Evolutionary conservation across 495 filamentous ascomycete species (phyloP).

Genomic region (Stereocaulon alpinum): DNA sequence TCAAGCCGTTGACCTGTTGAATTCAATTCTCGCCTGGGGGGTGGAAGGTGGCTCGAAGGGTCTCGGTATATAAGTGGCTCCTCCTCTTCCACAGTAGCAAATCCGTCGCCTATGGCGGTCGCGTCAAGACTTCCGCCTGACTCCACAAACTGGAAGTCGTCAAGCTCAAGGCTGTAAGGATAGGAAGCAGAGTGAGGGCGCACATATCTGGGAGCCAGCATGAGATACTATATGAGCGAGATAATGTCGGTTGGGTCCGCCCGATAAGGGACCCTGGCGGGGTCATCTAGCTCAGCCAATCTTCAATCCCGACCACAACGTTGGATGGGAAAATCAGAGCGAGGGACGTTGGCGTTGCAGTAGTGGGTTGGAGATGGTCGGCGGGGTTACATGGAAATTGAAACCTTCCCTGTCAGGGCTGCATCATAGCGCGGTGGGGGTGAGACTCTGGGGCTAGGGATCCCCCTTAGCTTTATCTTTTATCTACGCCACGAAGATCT

Average conservation of each 20-base stretch:
- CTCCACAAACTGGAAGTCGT: not conserved
- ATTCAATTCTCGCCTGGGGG: not conserved
- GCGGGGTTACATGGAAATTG: not conserved
- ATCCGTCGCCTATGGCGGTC: not conserved
- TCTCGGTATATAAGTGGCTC: slow-evolving; percentile 1
- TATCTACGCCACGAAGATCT: not conserved
- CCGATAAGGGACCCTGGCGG: slow-evolving; percentile 8
- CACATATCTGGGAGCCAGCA: slow-evolving; percentile 3
- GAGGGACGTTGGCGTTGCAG: slow-evolving; percentile 1
- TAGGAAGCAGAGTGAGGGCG: not conserved
- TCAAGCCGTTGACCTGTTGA: not conserved
- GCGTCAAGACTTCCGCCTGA: not conserved
- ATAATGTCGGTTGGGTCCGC: slow-evolving; percentile 11
- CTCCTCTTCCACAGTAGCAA: not conserved
- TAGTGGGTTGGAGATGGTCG: not conserved
- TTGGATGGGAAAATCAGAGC: not conserved
- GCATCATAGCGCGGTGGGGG: not conserved
- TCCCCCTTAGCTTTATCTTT: slow-evolving; percentile 15
- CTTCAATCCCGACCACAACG: not conserved
- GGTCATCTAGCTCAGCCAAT: not conserved
- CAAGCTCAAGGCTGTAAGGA: slow-evolving; percentile 9
- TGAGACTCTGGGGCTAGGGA: not conserved
- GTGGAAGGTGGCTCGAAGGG: not conserved
- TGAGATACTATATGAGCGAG: not conserved
- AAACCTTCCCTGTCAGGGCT: slow-evolving; percentile 1